A percentile compares a stretch with the other conserved stretches of the same genome.
Evolutionary conservation across 768 basidiomycete genomes (phyloP).

Genomic region (Suillus lakei): DNA sequence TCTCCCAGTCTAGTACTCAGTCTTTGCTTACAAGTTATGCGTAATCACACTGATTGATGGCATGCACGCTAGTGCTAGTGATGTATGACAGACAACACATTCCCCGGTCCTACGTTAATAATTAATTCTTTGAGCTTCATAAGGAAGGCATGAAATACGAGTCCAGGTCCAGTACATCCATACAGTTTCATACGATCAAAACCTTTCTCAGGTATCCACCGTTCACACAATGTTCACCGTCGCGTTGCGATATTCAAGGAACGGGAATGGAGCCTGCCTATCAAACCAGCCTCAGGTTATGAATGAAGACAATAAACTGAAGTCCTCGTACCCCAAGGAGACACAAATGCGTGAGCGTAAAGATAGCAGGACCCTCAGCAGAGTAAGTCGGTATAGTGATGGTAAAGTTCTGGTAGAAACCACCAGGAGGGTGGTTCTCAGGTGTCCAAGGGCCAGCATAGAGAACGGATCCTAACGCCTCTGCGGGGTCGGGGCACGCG

Average conservation of each 20-base stretch:
- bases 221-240: constrained; percentile 24
- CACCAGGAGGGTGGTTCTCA: constrained; percentile 18
- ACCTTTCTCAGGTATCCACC: background rate
- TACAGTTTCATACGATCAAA: background rate
- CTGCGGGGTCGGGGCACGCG: constrained; percentile 25
- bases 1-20: background rate
- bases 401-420: constrained; percentile 35
- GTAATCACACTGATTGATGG: background rate
- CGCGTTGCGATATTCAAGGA: constrained; percentile 34
- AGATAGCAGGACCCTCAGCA: constrained; percentile 26
- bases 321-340: constrained; percentile 25
- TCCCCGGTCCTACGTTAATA: background rate
- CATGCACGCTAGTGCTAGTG: background rate
- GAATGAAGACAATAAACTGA: background rate
- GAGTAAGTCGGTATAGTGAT: constrained; percentile 18
- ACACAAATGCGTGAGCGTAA: constrained; percentile 35
- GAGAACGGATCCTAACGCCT: constrained; percentile 28
- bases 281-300: background rate
- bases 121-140: background rate
- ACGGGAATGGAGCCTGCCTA: constrained; percentile 29
- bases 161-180: background rate
- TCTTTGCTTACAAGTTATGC: background rate
- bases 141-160: background rate
- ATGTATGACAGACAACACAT: background rate
- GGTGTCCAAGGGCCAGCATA: constrained; percentile 35